Base-by-base conservation (phyloP, 495 filamentous ascomycete species). In the Bacidia rubella region DNA sequence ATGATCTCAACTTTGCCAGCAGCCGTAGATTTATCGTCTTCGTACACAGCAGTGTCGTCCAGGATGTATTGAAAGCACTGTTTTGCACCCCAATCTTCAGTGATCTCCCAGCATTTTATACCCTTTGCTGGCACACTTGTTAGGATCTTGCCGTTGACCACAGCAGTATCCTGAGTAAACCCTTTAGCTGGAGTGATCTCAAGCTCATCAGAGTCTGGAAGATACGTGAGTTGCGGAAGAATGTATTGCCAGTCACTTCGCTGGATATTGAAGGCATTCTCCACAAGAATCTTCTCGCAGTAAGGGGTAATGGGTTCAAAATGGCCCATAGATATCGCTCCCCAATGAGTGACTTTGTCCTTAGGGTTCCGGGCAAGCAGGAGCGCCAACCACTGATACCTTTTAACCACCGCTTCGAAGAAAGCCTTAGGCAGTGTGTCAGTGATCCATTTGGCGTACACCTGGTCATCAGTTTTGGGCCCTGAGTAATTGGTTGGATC, bases 261-360 rank as follows among this genome's bases (percentile, higher is more conserved):
- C 42, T 17, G 5, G 17, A 23, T 19, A 17, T 19, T 45, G 42
- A 45, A 45, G n/a, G 5, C 42, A 23, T 45, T 45, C 10, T 23
- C 42, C n/a, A 45, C n/a, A 23, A 45, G 21, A 17, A 45, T 17
- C 7, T 23, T 23, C 17, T 45, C 42, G 42, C n/a, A 45, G 21
- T 45, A 45, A 7, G 42, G 42, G 42, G n/a, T 45, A 10, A 45
- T 45, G 5, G 21, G n/a, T 23, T 45, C 42, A 17, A 19, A 45
- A 19, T 45, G 42, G 21, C 42, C 42, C 42, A 45, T 45, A 17
- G 42, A 17, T 5, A 45, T 19, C 42, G 42, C 42, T 45, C 42
- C 42, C 42, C 42, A 45, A 23, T 45, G 5, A 45, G n/a, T 17
- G 42, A 45, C 42, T 19, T 45, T 45, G 42, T 45, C 42, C 10